Evolutionary conservation across 805 yeast genomes (phyloP).

Genomic region (Brettanomyces bruxellensis): DNA sequence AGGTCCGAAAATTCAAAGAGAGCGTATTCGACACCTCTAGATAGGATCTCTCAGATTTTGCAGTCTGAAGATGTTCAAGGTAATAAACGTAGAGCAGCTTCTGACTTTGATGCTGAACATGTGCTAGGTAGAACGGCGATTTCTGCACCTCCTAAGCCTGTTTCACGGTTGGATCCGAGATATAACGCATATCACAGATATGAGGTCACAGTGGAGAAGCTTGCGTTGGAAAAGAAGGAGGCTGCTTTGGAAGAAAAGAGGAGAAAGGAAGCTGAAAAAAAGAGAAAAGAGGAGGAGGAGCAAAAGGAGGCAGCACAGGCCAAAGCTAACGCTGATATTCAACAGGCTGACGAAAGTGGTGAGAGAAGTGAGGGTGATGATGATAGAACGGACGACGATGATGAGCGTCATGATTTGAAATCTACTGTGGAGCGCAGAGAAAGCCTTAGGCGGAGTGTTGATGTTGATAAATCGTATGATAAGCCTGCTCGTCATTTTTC

Average conservation of each 20-base stretch:
- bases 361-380: slow-evolving; percentile 3
- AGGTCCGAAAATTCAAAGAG: slow-evolving; percentile 14
- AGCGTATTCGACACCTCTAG: slow-evolving; percentile 23
- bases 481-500: slow-evolving; percentile 5
- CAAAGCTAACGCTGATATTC: slow-evolving; percentile 3
- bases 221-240: slow-evolving; percentile 19
- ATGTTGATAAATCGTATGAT: slow-evolving; percentile 5
- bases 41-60: slow-evolving; percentile 29
- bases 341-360: slow-evolving; percentile 5
- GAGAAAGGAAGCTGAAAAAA: slow-evolving; percentile 8
- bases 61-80: slow-evolving; percentile 36
- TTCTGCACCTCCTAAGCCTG: slow-evolving; percentile 42
- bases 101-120: slow-evolving; percentile 25
- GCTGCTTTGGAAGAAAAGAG: slow-evolving; percentile 6
- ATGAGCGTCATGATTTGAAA: slow-evolving; percentile 10
- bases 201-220: slow-evolving; percentile 24
- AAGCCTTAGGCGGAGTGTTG: neutral
- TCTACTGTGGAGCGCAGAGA: no score
- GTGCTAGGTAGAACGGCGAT: slow-evolving; percentile 9
- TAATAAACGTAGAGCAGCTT: slow-evolving; percentile 36
- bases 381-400: slow-evolving; percentile 10
- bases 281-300: slow-evolving; percentile 7
- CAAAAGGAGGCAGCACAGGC: slow-evolving; percentile 5
- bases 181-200: slow-evolving; percentile 40
- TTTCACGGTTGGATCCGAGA: slow-evolving; percentile 49